These are phyloP conservation scores for Tetrapisispora nanseiensis DNA, from an alignment of 805 yeast species.

Conservation along the genomic window DNA sequence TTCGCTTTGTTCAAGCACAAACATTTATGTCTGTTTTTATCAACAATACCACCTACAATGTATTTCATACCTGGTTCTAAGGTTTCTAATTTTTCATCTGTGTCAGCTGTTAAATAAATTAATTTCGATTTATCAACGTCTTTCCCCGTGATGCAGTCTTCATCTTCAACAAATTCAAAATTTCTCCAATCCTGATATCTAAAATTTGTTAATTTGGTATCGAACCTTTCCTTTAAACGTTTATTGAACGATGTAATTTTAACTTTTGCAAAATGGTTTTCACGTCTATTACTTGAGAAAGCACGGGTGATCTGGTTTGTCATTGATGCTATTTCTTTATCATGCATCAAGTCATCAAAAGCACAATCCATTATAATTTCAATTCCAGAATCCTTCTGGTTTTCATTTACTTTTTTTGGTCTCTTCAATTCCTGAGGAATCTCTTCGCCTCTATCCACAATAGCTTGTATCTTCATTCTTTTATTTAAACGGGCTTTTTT, in stretches of 20 bases:
- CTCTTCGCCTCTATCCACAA: constrained; percentile 32
- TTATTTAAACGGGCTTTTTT: constrained; percentile 35
- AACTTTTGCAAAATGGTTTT: constrained; percentile 48
- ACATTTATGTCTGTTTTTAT: constrained; percentile 79
- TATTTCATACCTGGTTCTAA: constrained; percentile 66
- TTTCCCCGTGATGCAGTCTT: constrained; percentile 28
- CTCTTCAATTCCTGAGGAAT: constrained; percentile 32
- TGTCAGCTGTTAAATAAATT: constrained; percentile 79
- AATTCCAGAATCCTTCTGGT: constrained; percentile 42
- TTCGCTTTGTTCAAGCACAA: constrained; percentile 78
- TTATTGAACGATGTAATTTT: constrained; percentile 57
- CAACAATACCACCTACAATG: constrained; percentile 92
- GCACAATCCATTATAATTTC: constrained; percentile 74
- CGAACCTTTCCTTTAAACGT: constrained; percentile 58
- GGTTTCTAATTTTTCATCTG: constrained; percentile 55
- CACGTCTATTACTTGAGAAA: constrained; percentile 66
- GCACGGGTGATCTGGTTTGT: constrained; percentile 73
- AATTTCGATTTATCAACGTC: constrained; percentile 33
- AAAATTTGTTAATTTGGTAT: constrained; percentile 41
- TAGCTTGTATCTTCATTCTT: constrained; percentile 30
- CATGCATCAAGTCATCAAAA: constrained; percentile 83
- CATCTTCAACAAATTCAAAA: constrained; percentile 39
- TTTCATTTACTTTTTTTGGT: constrained; percentile 29
- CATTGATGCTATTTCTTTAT: constrained; percentile 57
- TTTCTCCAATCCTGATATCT: constrained; percentile 62